A percentile compares a stretch with the other conserved stretches of the same genome.
Evolutionary conservation across 2,329 filamentous ascomycete species (phyloP).

Genomic region (Claviceps spartinae): DNA sequence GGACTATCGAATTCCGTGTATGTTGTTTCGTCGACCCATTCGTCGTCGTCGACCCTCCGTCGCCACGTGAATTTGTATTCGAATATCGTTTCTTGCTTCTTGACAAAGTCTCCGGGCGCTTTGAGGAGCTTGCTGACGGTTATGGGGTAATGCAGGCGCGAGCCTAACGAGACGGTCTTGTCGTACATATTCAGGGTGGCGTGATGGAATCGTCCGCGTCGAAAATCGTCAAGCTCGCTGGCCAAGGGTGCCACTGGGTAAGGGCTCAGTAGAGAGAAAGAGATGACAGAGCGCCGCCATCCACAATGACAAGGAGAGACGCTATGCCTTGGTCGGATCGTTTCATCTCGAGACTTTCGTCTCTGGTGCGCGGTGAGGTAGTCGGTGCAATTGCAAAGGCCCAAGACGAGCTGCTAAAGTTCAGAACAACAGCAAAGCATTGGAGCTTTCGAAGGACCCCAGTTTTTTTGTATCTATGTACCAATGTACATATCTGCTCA

Average conservation of each 20-base stretch:
- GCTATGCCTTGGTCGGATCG: neutral
- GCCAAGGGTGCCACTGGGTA: neutral
- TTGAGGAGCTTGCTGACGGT: conserved; percentile 79
- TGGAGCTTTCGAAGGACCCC: neutral
- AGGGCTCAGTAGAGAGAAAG: too few relatives aligned
- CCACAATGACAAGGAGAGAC: neutral
- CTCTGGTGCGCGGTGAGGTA: neutral
- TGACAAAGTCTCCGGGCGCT: conserved; percentile 58
- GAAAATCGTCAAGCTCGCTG: neutral
- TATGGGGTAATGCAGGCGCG: conserved; percentile 77
- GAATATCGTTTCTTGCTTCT: conserved; percentile 65
- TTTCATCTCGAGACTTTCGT: neutral
- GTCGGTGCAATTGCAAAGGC: too few relatives aligned
- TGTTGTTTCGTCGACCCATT: conserved; percentile 50
- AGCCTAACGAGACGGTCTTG: conserved; percentile 36
- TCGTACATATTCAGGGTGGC: conserved; percentile 20
- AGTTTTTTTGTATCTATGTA: neutral
- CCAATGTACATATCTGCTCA: too few relatives aligned
- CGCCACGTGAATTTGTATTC: conserved; percentile 76
- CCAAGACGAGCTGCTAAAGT: neutral
- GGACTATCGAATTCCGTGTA: conserved; percentile 70
- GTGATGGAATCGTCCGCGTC: neutral
- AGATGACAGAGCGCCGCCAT: neutral
- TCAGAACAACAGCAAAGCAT: too few relatives aligned
- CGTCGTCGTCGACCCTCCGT: conserved; percentile 59